These are phyloP conservation scores for Cladorrhinum sp. DNA, from an alignment of 2,329 filamentous ascomycete genomes.

Conservation along the genomic window DNA sequence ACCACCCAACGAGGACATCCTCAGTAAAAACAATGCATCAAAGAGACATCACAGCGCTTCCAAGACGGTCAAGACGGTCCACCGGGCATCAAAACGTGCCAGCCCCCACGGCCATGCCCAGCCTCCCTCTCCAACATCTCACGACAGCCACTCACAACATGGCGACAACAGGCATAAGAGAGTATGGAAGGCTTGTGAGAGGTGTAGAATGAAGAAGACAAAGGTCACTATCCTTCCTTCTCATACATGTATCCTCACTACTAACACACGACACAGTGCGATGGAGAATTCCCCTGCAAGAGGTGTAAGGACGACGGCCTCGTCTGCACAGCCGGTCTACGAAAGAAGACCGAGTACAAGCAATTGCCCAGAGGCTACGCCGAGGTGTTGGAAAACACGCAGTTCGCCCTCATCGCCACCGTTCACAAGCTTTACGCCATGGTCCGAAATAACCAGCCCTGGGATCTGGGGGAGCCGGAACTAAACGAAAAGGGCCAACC, in stretches of 20 bases:
- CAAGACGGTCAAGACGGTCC: slow-evolving; percentile 49
- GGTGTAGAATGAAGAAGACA: slow-evolving; percentile 68
- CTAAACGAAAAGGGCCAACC: slow-evolving; percentile 61
- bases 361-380: slow-evolving; percentile 63
- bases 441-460: slow-evolving; percentile 55
- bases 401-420: slow-evolving; percentile 61
- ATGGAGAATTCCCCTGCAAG: slow-evolving; percentile 65
- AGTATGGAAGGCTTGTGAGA: slow-evolving; percentile 65
- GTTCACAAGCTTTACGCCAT: slow-evolving; percentile 65
- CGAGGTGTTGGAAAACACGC: slow-evolving; percentile 63
- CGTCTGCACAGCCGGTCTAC: slow-evolving; percentile 60
- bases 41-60: slow-evolving; percentile 41
- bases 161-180: slow-evolving; percentile 58
- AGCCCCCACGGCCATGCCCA: slow-evolving; percentile 37
- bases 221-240: slow-evolving; percentile 44
- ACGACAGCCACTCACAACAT: slow-evolving; percentile 39
- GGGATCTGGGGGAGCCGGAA: slow-evolving; percentile 62
- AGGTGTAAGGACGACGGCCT: slow-evolving; percentile 64
- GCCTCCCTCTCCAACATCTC: slow-evolving; percentile 34
- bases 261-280: slow-evolving; percentile 45
- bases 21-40: slow-evolving; percentile 34
- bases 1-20: slow-evolving; percentile 48
- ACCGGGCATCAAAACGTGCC: slow-evolving; percentile 51
- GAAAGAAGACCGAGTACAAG: slow-evolving; percentile 68
- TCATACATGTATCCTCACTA: not conserved